Conservation (phyloP, 306 rosid species). For the Rubus parviflorus region DNA sequence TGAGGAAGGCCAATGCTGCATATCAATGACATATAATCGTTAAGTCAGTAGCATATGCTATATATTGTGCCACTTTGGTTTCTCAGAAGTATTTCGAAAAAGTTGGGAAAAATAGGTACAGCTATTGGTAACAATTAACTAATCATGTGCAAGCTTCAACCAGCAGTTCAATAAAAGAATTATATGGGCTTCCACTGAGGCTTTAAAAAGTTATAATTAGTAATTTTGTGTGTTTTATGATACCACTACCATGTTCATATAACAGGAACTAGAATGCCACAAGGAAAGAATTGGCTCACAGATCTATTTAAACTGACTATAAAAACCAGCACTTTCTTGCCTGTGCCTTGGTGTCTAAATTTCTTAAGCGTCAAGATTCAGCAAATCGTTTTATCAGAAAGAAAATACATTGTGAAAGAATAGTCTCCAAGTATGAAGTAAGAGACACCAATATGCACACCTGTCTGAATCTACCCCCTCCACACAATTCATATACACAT, state of each 20-base stretch:
- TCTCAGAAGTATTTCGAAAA: background rate
- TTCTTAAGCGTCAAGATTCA: background rate
- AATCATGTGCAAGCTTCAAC: background rate
- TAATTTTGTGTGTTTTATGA: background rate
- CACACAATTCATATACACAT: background rate
- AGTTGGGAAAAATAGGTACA: background rate
- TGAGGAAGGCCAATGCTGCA: conserved; percentile 70
- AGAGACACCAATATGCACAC: background rate
- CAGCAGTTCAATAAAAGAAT: conserved; percentile 1
- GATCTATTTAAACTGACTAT: background rate
- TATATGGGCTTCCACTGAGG: background rate
- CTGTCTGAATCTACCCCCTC: background rate
- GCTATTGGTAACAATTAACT: background rate
- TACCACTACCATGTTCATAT: background rate
- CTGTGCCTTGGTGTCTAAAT: background rate
- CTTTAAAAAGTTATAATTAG: background rate
- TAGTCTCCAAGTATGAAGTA: background rate
- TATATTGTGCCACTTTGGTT: no score
- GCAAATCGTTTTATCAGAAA: background rate
- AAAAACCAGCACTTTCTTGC: background rate
- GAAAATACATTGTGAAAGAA: background rate
- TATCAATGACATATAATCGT: conserved; percentile 18
- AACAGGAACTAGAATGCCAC: background rate
- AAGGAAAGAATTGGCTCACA: background rate
- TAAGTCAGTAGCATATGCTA: conserved; percentile 2